These are phyloP conservation scores for Karstenula rhodostoma DNA, from an alignment of 2,329 filamentous ascomycete species.

Conservation along the genomic window DNA sequence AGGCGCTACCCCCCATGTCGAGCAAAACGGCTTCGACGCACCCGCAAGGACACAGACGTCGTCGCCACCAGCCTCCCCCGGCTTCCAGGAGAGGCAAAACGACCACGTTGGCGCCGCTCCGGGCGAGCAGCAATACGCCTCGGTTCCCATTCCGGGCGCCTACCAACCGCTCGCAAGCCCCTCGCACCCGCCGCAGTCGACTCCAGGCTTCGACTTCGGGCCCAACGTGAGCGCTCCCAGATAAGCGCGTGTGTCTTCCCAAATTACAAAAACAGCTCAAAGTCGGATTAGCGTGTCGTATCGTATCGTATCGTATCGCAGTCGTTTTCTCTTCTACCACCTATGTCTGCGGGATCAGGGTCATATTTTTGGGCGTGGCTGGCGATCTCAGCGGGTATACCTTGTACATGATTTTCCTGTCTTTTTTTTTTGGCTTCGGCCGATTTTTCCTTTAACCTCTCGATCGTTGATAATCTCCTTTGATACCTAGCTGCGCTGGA, in stretches of 20 bases:
- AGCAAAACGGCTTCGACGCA: conserved; percentile 68
- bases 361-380: conserved; percentile 25
- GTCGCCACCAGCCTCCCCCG: conserved; percentile 49
- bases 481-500: conserved; percentile 22
- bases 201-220: conserved; percentile 51
- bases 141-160: conserved; percentile 87
- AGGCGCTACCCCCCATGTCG: conserved; percentile 75
- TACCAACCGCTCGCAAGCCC: conserved; percentile 65
- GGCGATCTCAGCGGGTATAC: conserved; percentile 28
- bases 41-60: conserved; percentile 46
- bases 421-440: conserved; percentile 20
- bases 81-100: conserved; percentile 58
- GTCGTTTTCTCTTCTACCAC: conserved; percentile 22
- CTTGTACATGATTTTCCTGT: conserved; percentile 32
- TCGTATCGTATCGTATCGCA: conserved; percentile 16
- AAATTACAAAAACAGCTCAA: conserved; percentile 17
- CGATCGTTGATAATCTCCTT: conserved; percentile 23
- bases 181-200: conserved; percentile 47
- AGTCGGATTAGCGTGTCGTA: conserved; percentile 23
- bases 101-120: conserved; percentile 75
- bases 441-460: conserved; percentile 10
- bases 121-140: conserved; percentile 83
- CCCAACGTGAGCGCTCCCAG: conserved; percentile 35
- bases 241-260: conserved; percentile 21
- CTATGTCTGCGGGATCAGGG: conserved; percentile 26